phyloP scores from a whole-genome alignment of 2,329 filamentous ascomycete genomes.

The Xylaria sp. region DNA sequence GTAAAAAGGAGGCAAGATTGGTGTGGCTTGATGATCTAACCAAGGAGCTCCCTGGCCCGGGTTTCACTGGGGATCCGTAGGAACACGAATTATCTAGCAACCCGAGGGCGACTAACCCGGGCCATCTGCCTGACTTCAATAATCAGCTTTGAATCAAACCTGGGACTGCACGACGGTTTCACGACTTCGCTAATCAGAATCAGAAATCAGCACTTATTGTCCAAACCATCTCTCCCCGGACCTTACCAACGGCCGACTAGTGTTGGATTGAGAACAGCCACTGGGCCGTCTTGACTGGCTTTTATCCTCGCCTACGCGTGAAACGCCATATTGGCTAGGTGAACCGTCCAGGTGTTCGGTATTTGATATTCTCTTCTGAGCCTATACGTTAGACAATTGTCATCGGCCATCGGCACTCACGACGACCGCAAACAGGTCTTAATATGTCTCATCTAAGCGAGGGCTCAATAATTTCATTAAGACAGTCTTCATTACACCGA shows the following conservation, averaged over 20 bases:
- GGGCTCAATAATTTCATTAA: too few species aligned
- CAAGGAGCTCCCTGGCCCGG: not conserved
- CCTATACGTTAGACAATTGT: too few species aligned
- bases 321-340: not conserved
- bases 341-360: not conserved
- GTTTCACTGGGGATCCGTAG: constrained; percentile 2
- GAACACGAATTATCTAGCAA: not conserved
- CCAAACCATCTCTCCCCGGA: constrained; percentile 22
- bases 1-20: not conserved
- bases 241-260: constrained; percentile 12
- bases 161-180: constrained; percentile 19
- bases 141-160: constrained; percentile 15
- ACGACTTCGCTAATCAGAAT: constrained; percentile 8
- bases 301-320: not conserved
- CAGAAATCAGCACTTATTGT: constrained; percentile 1
- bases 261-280: not conserved
- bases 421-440: too few species aligned
- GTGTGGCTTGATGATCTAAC: not conserved
- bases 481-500: too few species aligned
- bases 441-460: too few species aligned
- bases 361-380: too few species aligned
- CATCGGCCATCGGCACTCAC: too few species aligned
- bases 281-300: not conserved
- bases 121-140: constrained; percentile 27
- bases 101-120: constrained; percentile 28